Percentiles rank a stretch among this genome's conserved stretches.
Conservation (phyloP, 371 early-diverging fungal species). For the Lichtheimia ramosa region DNA sequence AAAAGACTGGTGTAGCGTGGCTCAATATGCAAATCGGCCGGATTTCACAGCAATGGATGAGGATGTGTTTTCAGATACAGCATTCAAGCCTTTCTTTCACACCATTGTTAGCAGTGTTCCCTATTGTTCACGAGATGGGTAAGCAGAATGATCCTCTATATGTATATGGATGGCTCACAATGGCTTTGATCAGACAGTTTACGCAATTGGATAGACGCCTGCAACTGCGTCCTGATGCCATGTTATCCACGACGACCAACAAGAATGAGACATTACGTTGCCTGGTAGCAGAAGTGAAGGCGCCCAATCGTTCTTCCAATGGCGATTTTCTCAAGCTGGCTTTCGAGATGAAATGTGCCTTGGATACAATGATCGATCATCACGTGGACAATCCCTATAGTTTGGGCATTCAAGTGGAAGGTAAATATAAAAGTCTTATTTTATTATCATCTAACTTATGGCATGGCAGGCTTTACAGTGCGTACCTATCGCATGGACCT, state of each 20-base stretch:
- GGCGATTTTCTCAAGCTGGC: conserved; percentile 3
- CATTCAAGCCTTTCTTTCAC: not conserved
- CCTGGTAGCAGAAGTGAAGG: not conserved
- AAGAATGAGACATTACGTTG: not conserved
- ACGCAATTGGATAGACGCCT: not conserved
- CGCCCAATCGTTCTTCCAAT: not conserved
- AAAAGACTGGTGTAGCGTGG: not conserved
- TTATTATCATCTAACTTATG: not conserved
- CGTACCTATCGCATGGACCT: not conserved
- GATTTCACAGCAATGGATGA: not conserved
- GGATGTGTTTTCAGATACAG: not conserved
- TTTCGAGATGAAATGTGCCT: not conserved
- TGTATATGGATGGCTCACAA: not conserved
- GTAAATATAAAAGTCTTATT: not conserved
- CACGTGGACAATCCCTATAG: not conserved
- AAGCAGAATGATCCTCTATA: not conserved
- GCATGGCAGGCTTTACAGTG: not conserved
- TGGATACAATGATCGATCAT: not conserved
- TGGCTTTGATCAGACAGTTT: not conserved
- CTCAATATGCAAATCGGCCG: not conserved
- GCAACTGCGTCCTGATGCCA: not conserved
- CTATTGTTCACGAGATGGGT: not conserved
- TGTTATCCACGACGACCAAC: not conserved
- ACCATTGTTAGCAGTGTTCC: not conserved
- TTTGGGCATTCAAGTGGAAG: not conserved